A percentile compares a stretch with the other conserved stretches of the same genome.
phyloP scores from a whole-genome alignment of 495 filamentous ascomycete species.

The Amphirosellinia nigrospora region DNA sequence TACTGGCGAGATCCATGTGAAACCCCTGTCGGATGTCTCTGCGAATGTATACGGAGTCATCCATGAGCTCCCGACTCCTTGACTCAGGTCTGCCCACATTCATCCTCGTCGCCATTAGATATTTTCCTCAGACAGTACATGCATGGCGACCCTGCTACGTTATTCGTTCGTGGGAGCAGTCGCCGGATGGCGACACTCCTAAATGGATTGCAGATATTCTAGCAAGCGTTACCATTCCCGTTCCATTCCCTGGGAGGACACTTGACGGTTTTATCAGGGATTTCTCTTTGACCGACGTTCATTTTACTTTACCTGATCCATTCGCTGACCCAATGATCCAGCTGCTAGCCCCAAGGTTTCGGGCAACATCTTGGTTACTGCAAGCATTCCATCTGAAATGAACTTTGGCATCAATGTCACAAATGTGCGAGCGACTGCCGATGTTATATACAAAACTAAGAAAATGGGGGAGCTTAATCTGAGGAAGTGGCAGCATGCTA shows the following conservation, averaged over 20 bases:
- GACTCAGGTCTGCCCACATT: conserved; percentile 72
- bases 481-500: conserved; percentile 80
- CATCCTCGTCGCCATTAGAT: conserved; percentile 81
- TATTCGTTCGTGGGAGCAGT: conserved; percentile 80
- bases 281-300: conserved; percentile 81
- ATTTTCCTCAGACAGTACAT: conserved; percentile 82
- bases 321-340: conserved; percentile 74
- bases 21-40: conserved; percentile 67
- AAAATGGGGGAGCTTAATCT: conserved; percentile 81
- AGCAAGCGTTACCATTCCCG: conserved; percentile 79
- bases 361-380: conserved; percentile 76
- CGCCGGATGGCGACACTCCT: conserved; percentile 68
- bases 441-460: conserved; percentile 75
- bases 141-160: conserved; percentile 72
- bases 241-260: conserved; percentile 79
- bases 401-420: conserved; percentile 80
- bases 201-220: conserved; percentile 82
- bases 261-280: conserved; percentile 83
- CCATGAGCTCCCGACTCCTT: conserved; percentile 72
- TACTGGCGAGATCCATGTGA: conserved; percentile 67
- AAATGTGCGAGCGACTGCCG: conserved; percentile 72
- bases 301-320: conserved; percentile 81
- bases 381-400: conserved; percentile 81
- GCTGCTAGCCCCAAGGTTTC: conserved; percentile 78
- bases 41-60: conserved; percentile 74